These are phyloP conservation scores for Hypoxylon sp. DNA, from an alignment of 2,329 filamentous ascomycete species.

Conservation along the genomic window DNA sequence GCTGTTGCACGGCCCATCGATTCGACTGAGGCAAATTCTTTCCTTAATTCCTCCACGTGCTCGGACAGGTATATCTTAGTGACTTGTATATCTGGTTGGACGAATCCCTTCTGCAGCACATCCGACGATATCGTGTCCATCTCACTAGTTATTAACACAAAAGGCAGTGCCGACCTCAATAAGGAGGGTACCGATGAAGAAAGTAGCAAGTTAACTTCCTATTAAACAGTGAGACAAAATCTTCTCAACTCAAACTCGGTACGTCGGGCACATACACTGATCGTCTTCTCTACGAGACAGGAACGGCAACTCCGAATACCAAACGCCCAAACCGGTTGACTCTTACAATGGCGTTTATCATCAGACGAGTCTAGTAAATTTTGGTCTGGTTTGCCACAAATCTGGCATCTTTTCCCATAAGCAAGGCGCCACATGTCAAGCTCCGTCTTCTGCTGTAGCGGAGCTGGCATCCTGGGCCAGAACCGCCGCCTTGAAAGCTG, in stretches of 20 bases:
- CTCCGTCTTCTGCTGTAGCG: conserved; percentile 75
- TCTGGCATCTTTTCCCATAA: conserved; percentile 75
- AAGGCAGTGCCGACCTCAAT: conserved; percentile 78
- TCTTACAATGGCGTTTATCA: conserved; percentile 69
- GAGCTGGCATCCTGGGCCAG: conserved; percentile 77
- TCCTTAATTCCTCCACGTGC: conserved; percentile 73
- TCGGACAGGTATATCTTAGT: conserved; percentile 76
- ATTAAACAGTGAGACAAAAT: conserved; percentile 46
- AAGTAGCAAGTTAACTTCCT: conserved; percentile 80
- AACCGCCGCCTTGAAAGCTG: conserved; percentile 75
- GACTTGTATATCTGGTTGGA: conserved; percentile 65
- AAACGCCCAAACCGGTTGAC: conserved; percentile 80
- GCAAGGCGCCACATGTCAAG: conserved; percentile 83
- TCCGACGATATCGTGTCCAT: conserved; percentile 72
- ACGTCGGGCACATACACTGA: conserved; percentile 69
- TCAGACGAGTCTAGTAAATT: conserved; percentile 48
- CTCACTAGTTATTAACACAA: conserved; percentile 74
- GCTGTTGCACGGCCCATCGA: conserved; percentile 76
- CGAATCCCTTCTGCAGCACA: conserved; percentile 66
- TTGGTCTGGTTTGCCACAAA: conserved; percentile 67
- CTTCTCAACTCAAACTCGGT: conserved; percentile 17
- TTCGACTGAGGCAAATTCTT: conserved; percentile 74
- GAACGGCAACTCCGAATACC: conserved; percentile 74
- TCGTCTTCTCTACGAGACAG: conserved; percentile 73
- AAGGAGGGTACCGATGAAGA: conserved; percentile 72